These are phyloP conservation scores for Ogataea kodamae DNA, from an alignment of 805 yeast genomes.

Conservation along the genomic window DNA sequence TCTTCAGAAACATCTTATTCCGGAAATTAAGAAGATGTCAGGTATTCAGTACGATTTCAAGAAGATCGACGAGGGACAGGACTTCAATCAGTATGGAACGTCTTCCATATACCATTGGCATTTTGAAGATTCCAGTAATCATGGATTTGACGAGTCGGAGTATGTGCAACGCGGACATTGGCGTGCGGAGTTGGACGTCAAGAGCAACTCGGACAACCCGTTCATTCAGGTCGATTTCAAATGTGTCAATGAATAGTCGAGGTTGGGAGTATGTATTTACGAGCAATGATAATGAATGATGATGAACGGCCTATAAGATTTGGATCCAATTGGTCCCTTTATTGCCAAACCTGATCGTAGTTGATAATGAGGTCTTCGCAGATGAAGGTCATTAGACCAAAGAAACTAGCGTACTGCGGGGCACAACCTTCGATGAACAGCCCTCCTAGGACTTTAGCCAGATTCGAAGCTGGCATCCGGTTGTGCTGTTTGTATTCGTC, in stretches of 20 bases:
- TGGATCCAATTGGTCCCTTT: too few relatives aligned
- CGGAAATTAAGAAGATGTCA: slow-evolving; percentile 60
- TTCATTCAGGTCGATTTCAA: slow-evolving; percentile 62
- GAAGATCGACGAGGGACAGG: slow-evolving; percentile 47
- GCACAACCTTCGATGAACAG: slow-evolving; percentile 54
- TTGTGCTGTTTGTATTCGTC: slow-evolving; percentile 64
- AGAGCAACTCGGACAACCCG: slow-evolving; percentile 65
- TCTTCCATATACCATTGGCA: slow-evolving; percentile 56
- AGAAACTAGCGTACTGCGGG: slow-evolving; percentile 44
- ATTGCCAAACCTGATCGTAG: slow-evolving; percentile 40
- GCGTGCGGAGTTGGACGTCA: slow-evolving; percentile 60
- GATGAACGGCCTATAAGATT: slow-evolving; percentile 1
- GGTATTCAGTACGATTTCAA: slow-evolving; percentile 43
- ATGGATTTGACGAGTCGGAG: slow-evolving; percentile 48
- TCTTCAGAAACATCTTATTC: slow-evolving; percentile 63
- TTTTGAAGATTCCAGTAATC: slow-evolving; percentile 55
- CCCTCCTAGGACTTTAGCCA: slow-evolving; percentile 84
- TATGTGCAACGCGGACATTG: slow-evolving; percentile 53
- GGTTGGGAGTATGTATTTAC: too few relatives aligned
- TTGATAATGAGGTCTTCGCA: slow-evolving; percentile 48
- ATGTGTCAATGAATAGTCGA: slow-evolving; percentile 19
- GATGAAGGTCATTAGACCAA: slow-evolving; percentile 53
- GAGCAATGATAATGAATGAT: too few relatives aligned
- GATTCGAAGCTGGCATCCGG: slow-evolving; percentile 83
- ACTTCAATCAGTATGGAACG: slow-evolving; percentile 41